Percentiles rank a stretch among this genome's conserved stretches.
Evolutionary conservation across 2,329 filamentous ascomycete genomes (phyloP).

Genomic region (Aspergillus intermedius): DNA sequence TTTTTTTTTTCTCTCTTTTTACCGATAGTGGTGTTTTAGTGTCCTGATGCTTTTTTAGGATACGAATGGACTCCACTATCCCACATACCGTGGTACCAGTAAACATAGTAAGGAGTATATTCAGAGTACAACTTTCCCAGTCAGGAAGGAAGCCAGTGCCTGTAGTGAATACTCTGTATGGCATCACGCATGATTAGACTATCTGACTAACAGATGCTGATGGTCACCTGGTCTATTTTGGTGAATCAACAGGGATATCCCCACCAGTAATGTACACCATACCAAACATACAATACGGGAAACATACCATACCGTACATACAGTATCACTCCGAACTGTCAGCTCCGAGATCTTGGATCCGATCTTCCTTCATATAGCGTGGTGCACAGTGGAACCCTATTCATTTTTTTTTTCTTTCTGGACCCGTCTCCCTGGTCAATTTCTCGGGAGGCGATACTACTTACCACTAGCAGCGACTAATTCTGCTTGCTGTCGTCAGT

Average conservation of each 20-base stretch:
- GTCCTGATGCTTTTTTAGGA: neutral
- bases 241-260: neutral
- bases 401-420: slow-evolving; percentile 24
- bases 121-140: too few relatives aligned
- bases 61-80: neutral
- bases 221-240: neutral
- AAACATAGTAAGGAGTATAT: too few relatives aligned
- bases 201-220: neutral
- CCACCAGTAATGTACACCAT: neutral
- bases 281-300: slow-evolving; percentile 2
- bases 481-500: neutral
- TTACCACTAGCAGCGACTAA: neutral
- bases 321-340: slow-evolving; percentile 26
- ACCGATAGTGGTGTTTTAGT: neutral
- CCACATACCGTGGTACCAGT: neutral
- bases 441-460: neutral
- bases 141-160: too few relatives aligned
- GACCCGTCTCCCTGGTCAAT: slow-evolving; percentile 30
- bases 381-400: slow-evolving; percentile 22
- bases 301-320: slow-evolving; percentile 5
- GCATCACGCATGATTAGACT: neutral
- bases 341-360: slow-evolving; percentile 37
- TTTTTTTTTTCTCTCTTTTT: neutral
- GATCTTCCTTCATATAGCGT: slow-evolving; percentile 35
- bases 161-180: neutral